phyloP scores from a whole-genome alignment of 2,329 filamentous ascomycete species.

The Erysiphe pulchra region DNA sequence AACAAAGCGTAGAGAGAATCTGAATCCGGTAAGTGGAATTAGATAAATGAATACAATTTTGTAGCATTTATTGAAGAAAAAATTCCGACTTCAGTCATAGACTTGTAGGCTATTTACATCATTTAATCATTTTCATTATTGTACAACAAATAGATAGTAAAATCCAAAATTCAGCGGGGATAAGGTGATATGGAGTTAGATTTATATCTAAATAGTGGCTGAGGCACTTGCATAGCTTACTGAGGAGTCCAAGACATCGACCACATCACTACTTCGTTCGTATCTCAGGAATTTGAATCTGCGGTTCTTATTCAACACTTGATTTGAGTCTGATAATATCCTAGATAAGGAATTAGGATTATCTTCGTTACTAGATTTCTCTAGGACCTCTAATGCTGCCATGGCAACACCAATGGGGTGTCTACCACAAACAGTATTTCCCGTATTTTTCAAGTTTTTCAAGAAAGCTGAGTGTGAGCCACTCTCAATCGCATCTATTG shows the following conservation, averaged over 20 bases:
- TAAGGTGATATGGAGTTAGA: too few relatives aligned
- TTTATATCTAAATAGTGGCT: constrained; percentile 28
- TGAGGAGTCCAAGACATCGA: constrained; percentile 45
- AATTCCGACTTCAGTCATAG: too few relatives aligned
- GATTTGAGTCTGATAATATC: neutral
- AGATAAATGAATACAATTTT: too few relatives aligned
- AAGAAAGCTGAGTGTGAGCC: constrained; percentile 49
- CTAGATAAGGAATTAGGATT: neutral
- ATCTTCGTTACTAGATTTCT: constrained; percentile 12
- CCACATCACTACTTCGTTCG: constrained; percentile 57
- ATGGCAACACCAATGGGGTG: constrained; percentile 88
- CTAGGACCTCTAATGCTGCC: constrained; percentile 52
- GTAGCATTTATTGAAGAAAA: too few relatives aligned
- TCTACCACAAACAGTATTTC: constrained; percentile 80
- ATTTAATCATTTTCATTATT: neutral
- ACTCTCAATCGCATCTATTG: constrained; percentile 63
- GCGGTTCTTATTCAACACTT: constrained; percentile 7
- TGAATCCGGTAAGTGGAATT: too few relatives aligned
- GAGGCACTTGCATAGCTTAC: constrained; percentile 93
- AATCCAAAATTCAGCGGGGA: neutral
- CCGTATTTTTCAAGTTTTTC: constrained; percentile 39
- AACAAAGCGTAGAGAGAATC: too few relatives aligned
- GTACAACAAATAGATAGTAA: neutral
- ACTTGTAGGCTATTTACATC: too few relatives aligned
- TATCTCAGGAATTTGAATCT: constrained; percentile 56